Evolutionary conservation across 1,139 yeast species (phyloP), one percentile per base, ranked within the genome.

Genomic region (Debaryomyces robertsiae): DNA sequence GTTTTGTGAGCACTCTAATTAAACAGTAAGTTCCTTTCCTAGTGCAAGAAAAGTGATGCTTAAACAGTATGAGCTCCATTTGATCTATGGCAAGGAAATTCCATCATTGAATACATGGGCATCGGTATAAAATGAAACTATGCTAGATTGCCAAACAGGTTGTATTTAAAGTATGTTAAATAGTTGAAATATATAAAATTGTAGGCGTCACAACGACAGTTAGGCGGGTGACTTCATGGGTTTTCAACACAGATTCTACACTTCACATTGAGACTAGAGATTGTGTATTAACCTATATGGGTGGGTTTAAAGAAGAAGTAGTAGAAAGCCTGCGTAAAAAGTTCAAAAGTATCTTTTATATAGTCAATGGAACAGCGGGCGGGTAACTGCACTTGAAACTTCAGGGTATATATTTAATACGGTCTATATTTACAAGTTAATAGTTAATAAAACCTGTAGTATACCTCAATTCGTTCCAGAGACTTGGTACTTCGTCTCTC

Each of bases 81-180:
- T 52, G 38, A 30, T 63, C 55, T 70, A 44, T 63, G 76, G 75
- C 76, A 70, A 65, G 59, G 46, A 58, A 64, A 64, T 67, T 69
- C 77, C 77, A 71, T 71, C 77, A 69, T 68, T 63, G 48, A 54
- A 63, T 64, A 65, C 73, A 67, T 55, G 54, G 58, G 39, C 32
- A 35, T 30, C 43, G 25, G 67, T 62, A 63, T 55, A 54, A 49
- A 60, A 67, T 68, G 77, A 71, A 71, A 71, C 77, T 71, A 71
- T 71, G 76, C 76, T 66, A 54, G 65, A 57, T 62, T 69, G 73
- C 73, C 73, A 65, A 29, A 16, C 15, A 24, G 24, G 18, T 19
- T 19, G 22, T 19, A 31, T 13, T n/a, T 18, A n/a, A 6, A 16
- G 23, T 19, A 16, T 5, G 6, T 6, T 9, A 10, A 11, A 13